Conservation (phyloP, 805 yeast species). For the Zygosaccharomyces bisporus region DNA sequence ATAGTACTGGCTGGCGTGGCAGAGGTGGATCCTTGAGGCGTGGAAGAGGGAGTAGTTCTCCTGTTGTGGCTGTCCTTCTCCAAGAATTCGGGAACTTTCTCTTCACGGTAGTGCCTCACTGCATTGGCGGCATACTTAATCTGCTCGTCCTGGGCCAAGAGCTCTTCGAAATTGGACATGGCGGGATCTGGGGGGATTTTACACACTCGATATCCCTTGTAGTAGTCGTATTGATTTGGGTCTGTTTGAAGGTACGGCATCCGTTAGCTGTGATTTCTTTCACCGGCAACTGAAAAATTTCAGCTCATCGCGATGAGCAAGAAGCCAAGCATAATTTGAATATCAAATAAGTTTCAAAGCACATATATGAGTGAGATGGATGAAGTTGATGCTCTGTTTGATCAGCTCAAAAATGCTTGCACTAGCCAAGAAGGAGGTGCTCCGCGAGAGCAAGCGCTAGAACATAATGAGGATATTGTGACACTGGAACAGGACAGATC, state of each 20-base stretch:
- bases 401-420: not conserved
- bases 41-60: conserved; percentile 9
- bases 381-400: conserved; percentile 5
- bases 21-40: conserved; percentile 3
- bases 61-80: conserved; percentile 12
- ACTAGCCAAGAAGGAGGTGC: not conserved
- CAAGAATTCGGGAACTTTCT: conserved; percentile 9
- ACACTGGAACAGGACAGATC: conserved; percentile 17
- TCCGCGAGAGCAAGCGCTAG: not conserved
- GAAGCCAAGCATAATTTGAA: not conserved
- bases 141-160: conserved; percentile 15
- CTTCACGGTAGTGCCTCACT: conserved; percentile 14
- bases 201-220: too few relatives aligned
- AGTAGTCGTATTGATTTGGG: not conserved
- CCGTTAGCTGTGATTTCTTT: conserved; percentile 3
- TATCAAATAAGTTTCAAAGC: not conserved
- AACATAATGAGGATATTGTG: conserved; percentile 14
- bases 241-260: not conserved
- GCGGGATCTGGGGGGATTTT: not conserved
- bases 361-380: conserved; percentile 1
- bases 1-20: not conserved
- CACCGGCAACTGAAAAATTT: conserved; percentile 3
- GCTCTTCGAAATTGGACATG: conserved; percentile 2
- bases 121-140: conserved; percentile 19
- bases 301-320: conserved; percentile 8